phyloP scores from a whole-genome alignment of 108 stramenopile genomes.

The Skeletonema grethae region DNA sequence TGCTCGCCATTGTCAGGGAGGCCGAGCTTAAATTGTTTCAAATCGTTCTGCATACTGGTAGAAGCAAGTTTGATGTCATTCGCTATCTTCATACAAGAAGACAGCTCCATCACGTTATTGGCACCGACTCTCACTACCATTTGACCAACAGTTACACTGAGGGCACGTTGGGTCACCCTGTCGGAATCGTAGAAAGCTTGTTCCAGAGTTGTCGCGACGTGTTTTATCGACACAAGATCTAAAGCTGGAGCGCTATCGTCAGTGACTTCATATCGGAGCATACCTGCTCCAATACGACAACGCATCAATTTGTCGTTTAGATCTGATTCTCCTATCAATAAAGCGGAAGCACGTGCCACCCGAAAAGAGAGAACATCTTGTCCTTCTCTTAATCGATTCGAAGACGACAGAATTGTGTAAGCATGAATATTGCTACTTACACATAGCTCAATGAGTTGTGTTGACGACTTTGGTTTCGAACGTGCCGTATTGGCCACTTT shows the following conservation, averaged over 20 bases:
- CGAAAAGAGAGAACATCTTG: constrained; percentile 21
- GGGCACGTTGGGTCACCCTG: background rate
- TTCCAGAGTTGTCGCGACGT: constrained; percentile 16
- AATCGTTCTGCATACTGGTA: constrained; percentile 10
- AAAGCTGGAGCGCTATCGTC: background rate
- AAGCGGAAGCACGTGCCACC: constrained; percentile 3
- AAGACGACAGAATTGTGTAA: constrained; percentile 10
- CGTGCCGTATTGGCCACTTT: background rate
- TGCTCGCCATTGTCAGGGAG: background rate
- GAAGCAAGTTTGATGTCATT: constrained; percentile 4
- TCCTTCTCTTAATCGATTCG: background rate
- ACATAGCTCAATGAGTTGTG: constrained; percentile 26
- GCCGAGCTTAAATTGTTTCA: constrained; percentile 11
- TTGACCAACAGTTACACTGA: background rate
- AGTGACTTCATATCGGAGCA: constrained; percentile 14
- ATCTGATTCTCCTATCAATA: constrained; percentile 1
- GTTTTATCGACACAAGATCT: constrained; percentile 25
- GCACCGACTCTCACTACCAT: constrained; percentile 21
- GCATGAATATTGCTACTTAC: constrained; percentile 22
- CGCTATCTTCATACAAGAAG: constrained; percentile 5
- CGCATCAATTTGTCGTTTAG: background rate
- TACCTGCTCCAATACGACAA: background rate
- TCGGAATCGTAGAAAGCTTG: background rate
- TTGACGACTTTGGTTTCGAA: constrained; percentile 10
- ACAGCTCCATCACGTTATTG: constrained; percentile 1